These are phyloP conservation scores for Flaveria bidentis DNA, from an alignment of 129 eudicot genomes.

Conservation along the genomic window DNA sequence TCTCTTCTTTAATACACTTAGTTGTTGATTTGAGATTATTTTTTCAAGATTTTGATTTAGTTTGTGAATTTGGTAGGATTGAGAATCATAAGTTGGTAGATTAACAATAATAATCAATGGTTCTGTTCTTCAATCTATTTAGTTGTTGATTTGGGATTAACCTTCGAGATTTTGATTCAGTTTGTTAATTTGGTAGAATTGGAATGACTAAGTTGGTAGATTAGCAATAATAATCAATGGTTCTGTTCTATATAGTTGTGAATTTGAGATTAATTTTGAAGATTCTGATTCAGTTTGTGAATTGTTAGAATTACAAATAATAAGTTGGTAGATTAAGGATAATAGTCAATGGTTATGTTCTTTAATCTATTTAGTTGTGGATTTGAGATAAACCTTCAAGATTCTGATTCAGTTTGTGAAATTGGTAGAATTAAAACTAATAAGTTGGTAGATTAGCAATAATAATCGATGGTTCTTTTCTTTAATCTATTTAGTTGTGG, in stretches of 20 bases:
- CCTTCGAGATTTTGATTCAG: conserved; percentile 8
- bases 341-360: background rate
- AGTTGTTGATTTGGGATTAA: background rate
- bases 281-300: background rate
- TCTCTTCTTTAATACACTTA: background rate
- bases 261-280: background rate
- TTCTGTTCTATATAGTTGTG: too few relatives aligned
- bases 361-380: too few relatives aligned
- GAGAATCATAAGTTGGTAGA: background rate
- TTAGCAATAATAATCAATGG: background rate
- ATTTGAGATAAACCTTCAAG: background rate
- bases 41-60: background rate
- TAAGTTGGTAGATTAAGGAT: background rate
- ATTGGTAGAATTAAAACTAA: conserved; percentile 3
- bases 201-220: background rate
- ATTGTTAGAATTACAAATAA: conserved; percentile 6
- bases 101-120: background rate
- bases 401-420: background rate
- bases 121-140: too few relatives aligned
- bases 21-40: conserved; percentile 9
- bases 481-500: background rate
- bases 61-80: conserved; percentile 19
- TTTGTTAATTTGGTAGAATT: conserved; percentile 20
- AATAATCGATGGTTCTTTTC: background rate
- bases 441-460: too few relatives aligned